Evolutionary conservation across 495 filamentous ascomycete species (phyloP).

Genomic region (Aspergillus campestris): DNA sequence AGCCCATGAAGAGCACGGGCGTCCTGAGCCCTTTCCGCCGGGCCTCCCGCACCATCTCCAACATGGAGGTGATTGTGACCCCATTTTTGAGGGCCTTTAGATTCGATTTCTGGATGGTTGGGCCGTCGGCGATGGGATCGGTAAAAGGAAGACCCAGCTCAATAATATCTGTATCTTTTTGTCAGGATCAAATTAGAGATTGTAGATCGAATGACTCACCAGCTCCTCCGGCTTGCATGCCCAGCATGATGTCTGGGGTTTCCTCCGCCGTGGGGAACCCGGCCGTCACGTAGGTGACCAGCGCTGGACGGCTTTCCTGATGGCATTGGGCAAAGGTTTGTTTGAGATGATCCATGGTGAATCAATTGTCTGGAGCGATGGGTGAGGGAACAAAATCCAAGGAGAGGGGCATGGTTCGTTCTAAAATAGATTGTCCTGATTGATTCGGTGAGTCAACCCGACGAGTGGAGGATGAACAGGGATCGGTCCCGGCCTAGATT

Average conservation of each 20-base stretch:
- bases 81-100: constrained; percentile 70
- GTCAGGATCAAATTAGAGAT: not conserved
- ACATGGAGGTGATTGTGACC: constrained; percentile 57
- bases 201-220: constrained; percentile 41
- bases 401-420: no score
- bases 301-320: constrained; percentile 43
- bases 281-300: constrained; percentile 87
- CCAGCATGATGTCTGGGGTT: constrained; percentile 67
- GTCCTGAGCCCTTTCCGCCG: constrained; percentile 57
- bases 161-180: constrained; percentile 7
- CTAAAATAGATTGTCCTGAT: no score
- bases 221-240: constrained; percentile 79
- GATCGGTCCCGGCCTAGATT: no score
- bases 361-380: not conserved
- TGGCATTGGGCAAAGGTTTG: constrained; percentile 70
- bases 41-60: constrained; percentile 65
- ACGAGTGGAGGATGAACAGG: no score
- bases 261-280: constrained; percentile 66
- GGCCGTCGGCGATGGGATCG: constrained; percentile 84
- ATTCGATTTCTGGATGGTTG: constrained; percentile 75
- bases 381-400: no score
- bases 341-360: constrained; percentile 59
- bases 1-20: constrained; percentile 82
- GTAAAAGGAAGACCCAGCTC: constrained; percentile 71
- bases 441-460: no score